phyloP scores from a whole-genome alignment of 257 asterid genomes.

The Plectranthus barbatus region DNA sequence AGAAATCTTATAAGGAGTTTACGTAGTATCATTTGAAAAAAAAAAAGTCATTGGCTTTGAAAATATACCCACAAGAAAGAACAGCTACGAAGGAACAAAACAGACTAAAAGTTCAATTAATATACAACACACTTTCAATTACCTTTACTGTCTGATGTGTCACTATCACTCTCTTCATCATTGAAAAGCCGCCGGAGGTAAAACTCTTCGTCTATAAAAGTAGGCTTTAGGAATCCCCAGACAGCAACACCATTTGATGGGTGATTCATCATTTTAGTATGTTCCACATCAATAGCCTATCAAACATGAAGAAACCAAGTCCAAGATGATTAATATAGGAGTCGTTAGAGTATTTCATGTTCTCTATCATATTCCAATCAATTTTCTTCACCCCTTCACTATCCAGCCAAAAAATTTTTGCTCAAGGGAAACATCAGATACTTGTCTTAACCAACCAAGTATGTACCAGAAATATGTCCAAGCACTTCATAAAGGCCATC shows the following conservation, averaged over 20 bases:
- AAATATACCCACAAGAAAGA: neutral
- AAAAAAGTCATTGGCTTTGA: neutral
- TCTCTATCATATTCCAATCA: neutral
- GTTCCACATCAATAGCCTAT: conserved; percentile 49
- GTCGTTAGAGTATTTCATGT: neutral
- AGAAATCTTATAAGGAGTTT: neutral
- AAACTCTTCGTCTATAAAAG: conserved; percentile 51
- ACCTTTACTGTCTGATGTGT: conserved; percentile 44
- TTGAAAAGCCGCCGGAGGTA: conserved; percentile 53
- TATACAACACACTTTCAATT: neutral
- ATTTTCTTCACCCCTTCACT: neutral
- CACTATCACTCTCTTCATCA: conserved; percentile 37
- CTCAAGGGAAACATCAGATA: neutral
- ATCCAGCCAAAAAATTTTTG: neutral
- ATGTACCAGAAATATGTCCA: neutral
- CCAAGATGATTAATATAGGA: conserved; percentile 2
- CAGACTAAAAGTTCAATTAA: neutral
- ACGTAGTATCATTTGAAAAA: too few relatives aligned
- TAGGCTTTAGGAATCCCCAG: conserved; percentile 61
- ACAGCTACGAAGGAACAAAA: neutral
- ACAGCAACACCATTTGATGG: conserved; percentile 72
- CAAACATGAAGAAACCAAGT: conserved; percentile 4
- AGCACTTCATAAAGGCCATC: conserved; percentile 7
- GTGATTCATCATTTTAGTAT: conserved; percentile 48
- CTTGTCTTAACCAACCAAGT: neutral